Evolutionary conservation across 2,329 filamentous ascomycete species (phyloP).

Genomic region (Fusarium tricinctum): DNA sequence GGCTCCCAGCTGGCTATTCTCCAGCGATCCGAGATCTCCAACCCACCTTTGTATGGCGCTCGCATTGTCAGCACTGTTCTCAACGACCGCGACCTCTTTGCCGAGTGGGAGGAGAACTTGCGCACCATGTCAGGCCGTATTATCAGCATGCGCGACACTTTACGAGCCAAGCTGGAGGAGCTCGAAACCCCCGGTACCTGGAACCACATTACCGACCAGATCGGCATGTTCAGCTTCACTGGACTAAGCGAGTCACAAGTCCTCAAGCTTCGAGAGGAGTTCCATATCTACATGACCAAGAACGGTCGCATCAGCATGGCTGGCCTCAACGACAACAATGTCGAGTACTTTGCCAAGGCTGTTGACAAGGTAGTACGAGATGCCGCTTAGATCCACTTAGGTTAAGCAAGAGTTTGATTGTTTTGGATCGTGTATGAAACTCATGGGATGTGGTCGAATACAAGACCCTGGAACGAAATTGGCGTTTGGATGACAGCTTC

Average conservation of each 20-base stretch:
- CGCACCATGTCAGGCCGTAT: conserved; percentile 96
- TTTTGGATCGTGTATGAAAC: conserved; percentile 43
- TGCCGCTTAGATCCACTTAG: conserved; percentile 36
- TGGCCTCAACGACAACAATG: conserved; percentile 91
- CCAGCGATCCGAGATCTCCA: conserved; percentile 97
- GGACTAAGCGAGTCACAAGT: conserved; percentile 83
- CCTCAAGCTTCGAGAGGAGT: conserved; percentile 74
- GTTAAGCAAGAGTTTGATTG: conserved; percentile 23
- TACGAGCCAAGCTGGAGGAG: conserved; percentile 85
- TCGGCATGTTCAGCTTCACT: conserved; percentile 99
- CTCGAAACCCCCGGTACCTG: conserved; percentile 89
- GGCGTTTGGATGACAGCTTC: conserved; percentile 48
- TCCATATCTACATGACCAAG: conserved; percentile 93
- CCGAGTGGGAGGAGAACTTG: conserved; percentile 93
- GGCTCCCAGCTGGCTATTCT: conserved; percentile 92
- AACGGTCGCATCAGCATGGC: conserved; percentile 99
- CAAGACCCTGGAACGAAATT: conserved; percentile 43
- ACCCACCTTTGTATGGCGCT: conserved; percentile 94
- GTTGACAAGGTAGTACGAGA: conserved; percentile 82
- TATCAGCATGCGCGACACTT: conserved; percentile 85
- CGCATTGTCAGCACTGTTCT: conserved; percentile 87
- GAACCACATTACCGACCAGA: conserved; percentile 98
- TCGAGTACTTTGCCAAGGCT: conserved; percentile 93
- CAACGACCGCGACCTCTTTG: conserved; percentile 85
- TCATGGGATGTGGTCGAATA: conserved; percentile 48